These are phyloP conservation scores for Graphium sp. DNA, from an alignment of 2,329 filamentous ascomycete genomes.

Conservation along the genomic window DNA sequence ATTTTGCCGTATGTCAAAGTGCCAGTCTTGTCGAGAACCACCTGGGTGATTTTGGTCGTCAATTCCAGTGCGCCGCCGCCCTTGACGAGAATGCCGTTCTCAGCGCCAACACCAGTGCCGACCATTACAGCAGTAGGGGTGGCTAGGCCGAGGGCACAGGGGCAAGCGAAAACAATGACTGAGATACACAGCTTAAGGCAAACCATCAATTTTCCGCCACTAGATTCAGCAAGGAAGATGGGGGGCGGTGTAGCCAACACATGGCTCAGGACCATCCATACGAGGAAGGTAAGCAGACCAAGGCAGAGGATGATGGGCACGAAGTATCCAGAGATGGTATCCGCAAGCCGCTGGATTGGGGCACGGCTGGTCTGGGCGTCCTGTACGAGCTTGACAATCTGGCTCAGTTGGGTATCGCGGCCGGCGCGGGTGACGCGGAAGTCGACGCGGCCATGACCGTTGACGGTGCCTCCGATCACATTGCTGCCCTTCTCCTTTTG, in stretches of 20 bases:
- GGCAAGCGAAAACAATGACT: slow-evolving; percentile 95
- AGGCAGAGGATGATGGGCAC: slow-evolving; percentile 78
- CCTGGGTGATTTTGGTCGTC: slow-evolving; percentile 74
- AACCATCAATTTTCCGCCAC: slow-evolving; percentile 87
- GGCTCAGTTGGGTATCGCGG: slow-evolving; percentile 88
- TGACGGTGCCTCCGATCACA: slow-evolving; percentile 89
- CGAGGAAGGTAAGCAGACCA: slow-evolving; percentile 68
- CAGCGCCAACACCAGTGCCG: slow-evolving; percentile 87
- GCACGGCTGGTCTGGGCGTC: slow-evolving; percentile 89
- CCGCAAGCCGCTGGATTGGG: slow-evolving; percentile 85
- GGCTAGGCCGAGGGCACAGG: slow-evolving; percentile 86
- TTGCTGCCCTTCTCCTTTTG: slow-evolving; percentile 67
- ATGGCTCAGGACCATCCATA: slow-evolving; percentile 93
- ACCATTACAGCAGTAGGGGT: slow-evolving; percentile 99
- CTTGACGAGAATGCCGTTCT: slow-evolving; percentile 95
- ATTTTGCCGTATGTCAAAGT: slow-evolving; percentile 92
- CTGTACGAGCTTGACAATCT: slow-evolving; percentile 97
- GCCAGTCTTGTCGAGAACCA: slow-evolving; percentile 91
- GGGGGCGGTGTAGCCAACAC: slow-evolving; percentile 67
- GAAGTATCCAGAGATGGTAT: slow-evolving; percentile 84
- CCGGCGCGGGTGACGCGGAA: slow-evolving; percentile 86
- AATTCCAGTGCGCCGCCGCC: slow-evolving; percentile 84
- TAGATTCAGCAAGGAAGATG: slow-evolving; percentile 66
- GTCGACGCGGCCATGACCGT: slow-evolving; percentile 79
- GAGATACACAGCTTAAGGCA: slow-evolving; percentile 96